Evolutionary conservation across 345 rosid species (phyloP).

Genomic region (Eucalyptus cladocalyx): DNA sequence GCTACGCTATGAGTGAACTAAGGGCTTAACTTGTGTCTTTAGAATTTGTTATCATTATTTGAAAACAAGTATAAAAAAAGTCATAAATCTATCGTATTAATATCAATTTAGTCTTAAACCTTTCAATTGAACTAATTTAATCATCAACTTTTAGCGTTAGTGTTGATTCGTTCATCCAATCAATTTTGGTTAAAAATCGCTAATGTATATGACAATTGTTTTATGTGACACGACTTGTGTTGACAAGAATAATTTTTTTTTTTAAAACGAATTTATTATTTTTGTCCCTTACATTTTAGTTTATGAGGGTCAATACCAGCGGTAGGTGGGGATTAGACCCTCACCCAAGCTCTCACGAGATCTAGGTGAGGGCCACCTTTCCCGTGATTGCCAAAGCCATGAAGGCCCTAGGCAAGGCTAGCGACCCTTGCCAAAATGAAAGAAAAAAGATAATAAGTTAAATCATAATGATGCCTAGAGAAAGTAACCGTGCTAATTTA

Average conservation of each 20-base stretch:
- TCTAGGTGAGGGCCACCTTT: not conserved
- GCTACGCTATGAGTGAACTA: not conserved
- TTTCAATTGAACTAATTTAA: too few species aligned
- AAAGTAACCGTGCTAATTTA: not conserved
- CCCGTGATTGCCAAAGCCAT: too few species aligned
- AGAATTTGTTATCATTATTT: not conserved
- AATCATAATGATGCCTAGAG: not conserved
- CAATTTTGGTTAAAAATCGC: rapidly evolving
- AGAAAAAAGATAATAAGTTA: not conserved
- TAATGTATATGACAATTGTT: rapidly evolving
- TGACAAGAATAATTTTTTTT: too few species aligned
- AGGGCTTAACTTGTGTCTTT: not conserved
- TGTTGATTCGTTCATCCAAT: too few species aligned
- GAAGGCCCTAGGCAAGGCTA: too few species aligned
- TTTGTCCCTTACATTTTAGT: not conserved
- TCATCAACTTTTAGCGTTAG: not conserved
- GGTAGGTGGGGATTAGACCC: not conserved
- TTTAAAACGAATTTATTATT: too few species aligned
- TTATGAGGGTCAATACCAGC: not conserved
- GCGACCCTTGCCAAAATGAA: too few species aligned
- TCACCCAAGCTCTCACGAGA: not conserved
- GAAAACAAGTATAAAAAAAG: too few species aligned
- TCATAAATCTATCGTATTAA: rapidly evolving
- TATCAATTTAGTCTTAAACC: rapidly evolving
- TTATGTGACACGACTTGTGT: rapidly evolving